Conservation (phyloP, 441 rosid genomes). For the Erodium texanum region DNA sequence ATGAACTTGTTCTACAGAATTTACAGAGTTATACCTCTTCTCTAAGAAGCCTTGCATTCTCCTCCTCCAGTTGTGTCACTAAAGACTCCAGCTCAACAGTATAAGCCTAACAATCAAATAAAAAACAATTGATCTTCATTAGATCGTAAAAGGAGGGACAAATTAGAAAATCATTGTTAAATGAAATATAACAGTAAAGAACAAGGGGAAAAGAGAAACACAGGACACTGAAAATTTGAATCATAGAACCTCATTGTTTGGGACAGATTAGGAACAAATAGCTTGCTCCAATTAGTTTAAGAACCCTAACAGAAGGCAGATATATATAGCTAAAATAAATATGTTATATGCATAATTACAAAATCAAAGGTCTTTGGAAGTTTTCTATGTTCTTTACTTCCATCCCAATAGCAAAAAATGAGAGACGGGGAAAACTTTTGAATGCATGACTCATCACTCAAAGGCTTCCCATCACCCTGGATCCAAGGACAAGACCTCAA, state of each 20-base stretch:
- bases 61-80: conserved; percentile 51
- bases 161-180: neutral
- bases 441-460: too few species aligned
- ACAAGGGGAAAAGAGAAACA: neutral
- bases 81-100: conserved; percentile 44
- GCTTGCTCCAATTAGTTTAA: neutral
- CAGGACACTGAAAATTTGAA: neutral
- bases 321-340: too few species aligned
- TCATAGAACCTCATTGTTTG: neutral
- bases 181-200: neutral
- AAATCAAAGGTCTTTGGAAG: neutral
- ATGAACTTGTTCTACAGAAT: neutral
- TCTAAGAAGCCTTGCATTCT: conserved; percentile 33
- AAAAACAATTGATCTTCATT: neutral
- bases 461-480: neutral
- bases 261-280: neutral
- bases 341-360: neutral
- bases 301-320: neutral
- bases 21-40: conserved; percentile 37
- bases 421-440: neutral
- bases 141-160: neutral
- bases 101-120: conserved; percentile 35
- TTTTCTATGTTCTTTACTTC: neutral
- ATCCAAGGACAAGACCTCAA: neutral
- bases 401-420: neutral